Percentiles rank a stretch among this genome's conserved stretches.
Conservation (phyloP, 2,329 filamentous ascomycete genomes). For the Paradendryphiella salina region DNA sequence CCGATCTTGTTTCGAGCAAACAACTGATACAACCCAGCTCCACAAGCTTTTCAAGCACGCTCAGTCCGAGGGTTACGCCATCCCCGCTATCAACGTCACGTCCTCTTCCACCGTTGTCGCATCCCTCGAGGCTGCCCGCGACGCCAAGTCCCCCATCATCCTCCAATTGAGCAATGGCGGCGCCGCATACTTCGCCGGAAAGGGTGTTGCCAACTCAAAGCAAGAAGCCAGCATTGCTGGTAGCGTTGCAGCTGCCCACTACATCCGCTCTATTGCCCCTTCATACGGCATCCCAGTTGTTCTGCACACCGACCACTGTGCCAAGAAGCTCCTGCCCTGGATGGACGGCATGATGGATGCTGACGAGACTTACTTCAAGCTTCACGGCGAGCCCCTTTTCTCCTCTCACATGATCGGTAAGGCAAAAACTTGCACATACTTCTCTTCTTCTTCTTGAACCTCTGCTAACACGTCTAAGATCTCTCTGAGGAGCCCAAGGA, state of each 20-base stretch:
- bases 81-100: slow-evolving; percentile 61
- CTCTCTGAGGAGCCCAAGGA: slow-evolving; percentile 74
- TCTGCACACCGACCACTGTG: slow-evolving; percentile 52
- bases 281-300: slow-evolving; percentile 79
- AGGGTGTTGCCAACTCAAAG: slow-evolving; percentile 53
- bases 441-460: not conserved
- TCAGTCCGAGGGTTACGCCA: slow-evolving; percentile 68
- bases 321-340: slow-evolving; percentile 90
- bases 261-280: slow-evolving; percentile 85
- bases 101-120: slow-evolving; percentile 81
- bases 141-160: slow-evolving; percentile 87
- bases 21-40: not conserved
- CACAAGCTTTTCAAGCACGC: slow-evolving; percentile 63
- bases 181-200: slow-evolving; percentile 71
- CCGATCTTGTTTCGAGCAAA: not conserved
- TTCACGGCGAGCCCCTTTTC: slow-evolving; percentile 60
- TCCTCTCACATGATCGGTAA: slow-evolving; percentile 90
- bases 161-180: slow-evolving; percentile 87
- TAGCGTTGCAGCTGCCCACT: slow-evolving; percentile 80
- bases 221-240: slow-evolving; percentile 89
- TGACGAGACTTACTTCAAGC: slow-evolving; percentile 94
- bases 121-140: slow-evolving; percentile 88
- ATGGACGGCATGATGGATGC: slow-evolving; percentile 73
- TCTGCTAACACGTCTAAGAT: slow-evolving; percentile 47
- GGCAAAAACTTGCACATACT: not conserved